Conservation (phyloP, 2,329 filamentous ascomycete species). For the Chrysoporthe deuterocubensis region DNA sequence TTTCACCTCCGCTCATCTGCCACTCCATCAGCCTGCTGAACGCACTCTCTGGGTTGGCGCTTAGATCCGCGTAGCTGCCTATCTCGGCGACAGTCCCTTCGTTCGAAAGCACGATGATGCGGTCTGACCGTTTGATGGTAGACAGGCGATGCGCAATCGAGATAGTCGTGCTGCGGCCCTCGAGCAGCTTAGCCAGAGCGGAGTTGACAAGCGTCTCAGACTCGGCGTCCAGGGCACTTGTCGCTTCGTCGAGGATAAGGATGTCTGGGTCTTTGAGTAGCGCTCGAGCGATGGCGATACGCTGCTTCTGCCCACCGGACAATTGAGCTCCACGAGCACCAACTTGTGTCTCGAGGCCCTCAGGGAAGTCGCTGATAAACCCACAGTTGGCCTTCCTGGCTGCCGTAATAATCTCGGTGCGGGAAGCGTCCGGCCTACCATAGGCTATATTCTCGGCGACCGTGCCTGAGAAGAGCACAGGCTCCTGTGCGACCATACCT, state of each 20-base stretch:
- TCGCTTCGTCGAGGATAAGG: conserved; percentile 93
- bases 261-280: conserved; percentile 97
- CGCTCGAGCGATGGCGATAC: conserved; percentile 94
- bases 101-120: conserved; percentile 86
- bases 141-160: conserved; percentile 95
- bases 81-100: conserved; percentile 91
- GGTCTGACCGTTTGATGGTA: conserved; percentile 94
- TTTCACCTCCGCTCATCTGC: conserved; percentile 89
- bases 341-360: conserved; percentile 91
- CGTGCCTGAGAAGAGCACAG: conserved; percentile 85
- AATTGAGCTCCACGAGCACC: conserved; percentile 91
- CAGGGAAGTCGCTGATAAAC: conserved; percentile 95
- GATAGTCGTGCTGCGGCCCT: conserved; percentile 92
- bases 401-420: conserved; percentile 81
- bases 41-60: conserved; percentile 73
- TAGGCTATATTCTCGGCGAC: conserved; percentile 92
- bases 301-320: conserved; percentile 95
- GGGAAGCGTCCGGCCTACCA: conserved; percentile 77
- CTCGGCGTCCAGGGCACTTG: conserved; percentile 92
- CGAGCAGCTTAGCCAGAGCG: conserved; percentile 78
- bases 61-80: conserved; percentile 80
- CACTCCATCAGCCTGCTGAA: conserved; percentile 98
- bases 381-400: conserved; percentile 93
- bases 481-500: conserved; percentile 93
- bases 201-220: conserved; percentile 96